These are phyloP conservation scores for Speleostelium caveatum DNA, from an alignment of 78 protist species.

Conservation along the genomic window DNA sequence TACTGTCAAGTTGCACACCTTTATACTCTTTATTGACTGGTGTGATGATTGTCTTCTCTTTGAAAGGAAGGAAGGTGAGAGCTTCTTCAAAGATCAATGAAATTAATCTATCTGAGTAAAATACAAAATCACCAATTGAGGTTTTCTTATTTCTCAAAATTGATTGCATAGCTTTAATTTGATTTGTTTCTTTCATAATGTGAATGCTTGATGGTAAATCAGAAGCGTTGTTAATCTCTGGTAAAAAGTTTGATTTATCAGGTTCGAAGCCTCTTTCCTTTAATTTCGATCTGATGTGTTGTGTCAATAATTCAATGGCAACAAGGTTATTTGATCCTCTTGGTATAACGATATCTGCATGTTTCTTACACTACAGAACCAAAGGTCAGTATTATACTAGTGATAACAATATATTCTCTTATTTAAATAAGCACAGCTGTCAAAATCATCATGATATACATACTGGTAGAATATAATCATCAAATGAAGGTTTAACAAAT, in stretches of 20 bases:
- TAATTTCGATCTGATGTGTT: slow-evolving; percentile 73
- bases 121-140: slow-evolving; percentile 61
- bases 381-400: background rate
- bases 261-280: slow-evolving; percentile 70
- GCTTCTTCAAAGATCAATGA: slow-evolving; percentile 87
- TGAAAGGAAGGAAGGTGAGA: slow-evolving; percentile 72
- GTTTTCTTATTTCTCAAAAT: slow-evolving; percentile 68
- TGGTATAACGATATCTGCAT: slow-evolving; percentile 90
- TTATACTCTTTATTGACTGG: slow-evolving; percentile 71
- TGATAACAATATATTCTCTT: background rate
- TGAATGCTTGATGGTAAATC: slow-evolving; percentile 35
- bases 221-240: background rate
- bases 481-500: slow-evolving; percentile 91
- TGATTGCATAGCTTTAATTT: slow-evolving; percentile 54
- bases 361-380: slow-evolving; percentile 76
- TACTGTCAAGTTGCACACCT: slow-evolving; percentile 22
- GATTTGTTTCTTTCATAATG: slow-evolving; percentile 24
- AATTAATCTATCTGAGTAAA: slow-evolving; percentile 86
- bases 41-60: slow-evolving; percentile 60
- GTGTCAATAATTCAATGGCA: slow-evolving; percentile 73
- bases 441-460: background rate
- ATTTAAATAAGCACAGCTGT: background rate
- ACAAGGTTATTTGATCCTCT: slow-evolving; percentile 87
- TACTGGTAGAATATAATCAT: slow-evolving; percentile 87
- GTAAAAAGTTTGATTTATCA: background rate